Percentiles rank a stretch among this genome's conserved stretches.
Evolutionary conservation across 2,329 filamentous ascomycete genomes (phyloP).

Genomic region (Colletotrichum sp.): DNA sequence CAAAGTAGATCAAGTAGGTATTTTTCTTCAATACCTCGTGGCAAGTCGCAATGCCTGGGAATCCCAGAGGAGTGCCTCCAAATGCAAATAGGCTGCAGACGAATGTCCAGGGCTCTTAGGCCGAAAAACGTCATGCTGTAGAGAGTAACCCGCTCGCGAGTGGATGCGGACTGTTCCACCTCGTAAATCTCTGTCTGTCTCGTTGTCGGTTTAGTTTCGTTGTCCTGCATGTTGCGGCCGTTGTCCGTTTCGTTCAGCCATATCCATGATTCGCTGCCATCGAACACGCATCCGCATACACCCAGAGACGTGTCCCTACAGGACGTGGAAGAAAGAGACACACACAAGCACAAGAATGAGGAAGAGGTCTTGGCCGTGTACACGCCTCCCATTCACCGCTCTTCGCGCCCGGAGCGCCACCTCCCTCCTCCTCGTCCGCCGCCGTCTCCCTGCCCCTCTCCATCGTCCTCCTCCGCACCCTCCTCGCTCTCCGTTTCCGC

Average conservation of each 20-base stretch:
- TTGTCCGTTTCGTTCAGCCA: not conserved
- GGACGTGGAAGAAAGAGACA: not conserved
- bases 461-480: not conserved
- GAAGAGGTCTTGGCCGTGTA: not conserved
- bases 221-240: not conserved
- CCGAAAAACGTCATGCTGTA: not conserved
- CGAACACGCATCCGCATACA: slow-evolving; percentile 7
- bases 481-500: not conserved
- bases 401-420: not conserved
- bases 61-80: not conserved
- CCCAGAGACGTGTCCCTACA: not conserved
- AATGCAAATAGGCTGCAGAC: not conserved
- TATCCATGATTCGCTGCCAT: not conserved
- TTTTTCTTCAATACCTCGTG: slow-evolving; percentile 9
- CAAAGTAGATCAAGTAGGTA: not conserved
- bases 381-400: slow-evolving; percentile 7
- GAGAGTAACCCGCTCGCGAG: not conserved
- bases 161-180: not conserved
- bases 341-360: not conserved
- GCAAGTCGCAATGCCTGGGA: not conserved
- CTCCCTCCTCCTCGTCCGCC: not conserved
- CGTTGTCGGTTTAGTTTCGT: not conserved
- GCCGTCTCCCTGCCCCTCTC: not conserved
- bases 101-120: not conserved
- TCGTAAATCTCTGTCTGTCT: not conserved